Conservation (phyloP, 257 asterid genomes). For the Jasminum sambac region DNA sequence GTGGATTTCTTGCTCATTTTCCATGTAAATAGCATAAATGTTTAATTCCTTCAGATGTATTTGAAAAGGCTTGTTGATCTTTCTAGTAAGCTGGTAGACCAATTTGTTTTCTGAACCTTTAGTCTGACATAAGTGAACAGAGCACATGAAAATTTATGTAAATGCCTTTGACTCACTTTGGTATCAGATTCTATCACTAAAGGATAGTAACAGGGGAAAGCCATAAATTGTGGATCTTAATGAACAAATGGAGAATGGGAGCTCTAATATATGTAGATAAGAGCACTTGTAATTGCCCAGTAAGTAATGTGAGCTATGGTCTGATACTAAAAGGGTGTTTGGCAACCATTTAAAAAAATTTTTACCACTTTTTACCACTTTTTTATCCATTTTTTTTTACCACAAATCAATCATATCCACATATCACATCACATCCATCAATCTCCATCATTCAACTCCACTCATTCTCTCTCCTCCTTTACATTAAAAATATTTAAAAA, state of each 20-base stretch:
- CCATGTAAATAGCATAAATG: background rate
- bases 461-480: no score
- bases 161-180: background rate
- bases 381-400: no score
- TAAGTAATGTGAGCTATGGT: no score
- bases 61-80: background rate
- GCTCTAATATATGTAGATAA: background rate
- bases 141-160: background rate
- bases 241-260: background rate
- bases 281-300: background rate
- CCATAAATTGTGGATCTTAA: background rate
- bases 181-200: background rate
- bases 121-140: background rate
- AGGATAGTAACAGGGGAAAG: background rate
- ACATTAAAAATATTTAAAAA: no score
- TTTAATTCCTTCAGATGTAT: background rate
- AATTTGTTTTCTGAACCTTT: background rate
- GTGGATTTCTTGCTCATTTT: background rate
- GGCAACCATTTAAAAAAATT: no score
- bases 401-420: no score
- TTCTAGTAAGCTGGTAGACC: background rate
- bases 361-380: no score
- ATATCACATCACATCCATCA: no score
- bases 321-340: no score
- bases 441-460: no score